These are phyloP conservation scores for Cardamine occulta DNA, from an alignment of 345 rosid genomes.

Conservation along the genomic window DNA sequence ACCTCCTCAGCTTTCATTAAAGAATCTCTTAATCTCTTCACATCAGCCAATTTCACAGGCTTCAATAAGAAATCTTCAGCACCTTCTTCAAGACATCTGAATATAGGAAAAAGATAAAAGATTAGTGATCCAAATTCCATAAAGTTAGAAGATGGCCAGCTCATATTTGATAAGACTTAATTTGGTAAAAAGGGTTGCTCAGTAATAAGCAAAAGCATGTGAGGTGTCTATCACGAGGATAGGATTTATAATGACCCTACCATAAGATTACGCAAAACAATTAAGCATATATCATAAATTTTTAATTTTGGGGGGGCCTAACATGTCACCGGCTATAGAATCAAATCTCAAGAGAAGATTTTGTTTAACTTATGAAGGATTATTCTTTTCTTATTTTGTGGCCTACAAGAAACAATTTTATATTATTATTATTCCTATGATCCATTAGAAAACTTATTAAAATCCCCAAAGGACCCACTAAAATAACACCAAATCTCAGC, in stretches of 20 bases:
- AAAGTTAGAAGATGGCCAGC: slow-evolving; percentile 38
- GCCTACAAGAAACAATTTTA: slow-evolving; percentile 15
- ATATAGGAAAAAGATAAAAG: background rate
- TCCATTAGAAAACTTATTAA: background rate
- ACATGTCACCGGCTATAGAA: slow-evolving; percentile 41
- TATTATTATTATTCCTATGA: slow-evolving; percentile 13
- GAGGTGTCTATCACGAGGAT: slow-evolving; percentile 39
- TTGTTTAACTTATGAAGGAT: slow-evolving; percentile 30
- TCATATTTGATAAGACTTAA: slow-evolving; percentile 14
- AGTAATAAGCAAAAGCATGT: slow-evolving; percentile 37
- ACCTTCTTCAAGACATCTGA: slow-evolving; percentile 91
- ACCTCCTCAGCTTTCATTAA: slow-evolving; percentile 49
- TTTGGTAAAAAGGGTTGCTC: slow-evolving; percentile 18
- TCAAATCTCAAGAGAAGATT: slow-evolving; percentile 40
- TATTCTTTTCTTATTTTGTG: slow-evolving; percentile 27
- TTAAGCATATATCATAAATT: slow-evolving; percentile 21
- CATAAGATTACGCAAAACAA: slow-evolving; percentile 31
- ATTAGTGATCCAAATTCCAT: slow-evolving; percentile 26
- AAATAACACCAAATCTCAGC: slow-evolving; percentile 35
- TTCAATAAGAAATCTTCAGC: slow-evolving; percentile 86
- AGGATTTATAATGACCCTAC: slow-evolving; percentile 40
- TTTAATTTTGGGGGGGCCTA: slow-evolving; percentile 5
- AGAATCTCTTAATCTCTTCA: slow-evolving; percentile 63
- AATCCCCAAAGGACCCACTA: slow-evolving; percentile 26
- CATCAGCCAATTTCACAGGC: slow-evolving; percentile 83